Conservation (phyloP, 2,329 filamentous ascomycete species). For the Cladosporium oxysporum region DNA sequence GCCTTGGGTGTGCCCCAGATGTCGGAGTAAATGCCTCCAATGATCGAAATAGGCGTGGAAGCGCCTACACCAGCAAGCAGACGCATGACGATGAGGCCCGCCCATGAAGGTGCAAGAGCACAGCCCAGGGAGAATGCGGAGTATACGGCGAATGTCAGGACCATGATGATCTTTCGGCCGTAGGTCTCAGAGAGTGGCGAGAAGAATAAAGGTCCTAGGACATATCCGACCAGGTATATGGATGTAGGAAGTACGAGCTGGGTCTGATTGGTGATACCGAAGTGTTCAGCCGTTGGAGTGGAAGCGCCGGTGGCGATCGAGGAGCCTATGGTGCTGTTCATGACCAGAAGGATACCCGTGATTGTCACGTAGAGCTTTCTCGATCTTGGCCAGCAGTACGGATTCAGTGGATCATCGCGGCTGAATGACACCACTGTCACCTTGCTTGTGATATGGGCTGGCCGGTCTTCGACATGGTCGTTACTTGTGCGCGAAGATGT, state of each 20-base stretch:
- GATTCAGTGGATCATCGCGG: conserved; percentile 36
- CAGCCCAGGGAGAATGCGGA: conserved; percentile 49
- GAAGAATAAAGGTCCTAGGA: conserved; percentile 47
- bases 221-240: conserved; percentile 53
- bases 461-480: not conserved
- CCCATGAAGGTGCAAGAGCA: conserved; percentile 47
- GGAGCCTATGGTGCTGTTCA: conserved; percentile 69
- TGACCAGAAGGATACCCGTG: conserved; percentile 59
- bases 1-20: conserved; percentile 59
- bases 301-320: conserved; percentile 63
- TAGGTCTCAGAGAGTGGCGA: conserved; percentile 49
- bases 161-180: conserved; percentile 50
- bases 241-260: conserved; percentile 51
- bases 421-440: conserved; percentile 37
- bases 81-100: conserved; percentile 47
- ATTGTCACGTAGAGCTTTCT: conserved; percentile 59
- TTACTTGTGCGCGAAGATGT: conserved; percentile 9
- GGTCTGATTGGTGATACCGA: conserved; percentile 52
- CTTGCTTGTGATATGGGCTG: not conserved
- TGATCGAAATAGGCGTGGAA: conserved; percentile 58
- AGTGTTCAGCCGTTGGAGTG: conserved; percentile 59
- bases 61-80: conserved; percentile 47
- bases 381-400: conserved; percentile 36
- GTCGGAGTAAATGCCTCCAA: conserved; percentile 65
- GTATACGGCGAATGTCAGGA: conserved; percentile 52